Percentiles rank a stretch among this genome's conserved stretches.
Conservation (phyloP, 2,329 filamentous ascomycete species). For the Stemphylium beticola region DNA sequence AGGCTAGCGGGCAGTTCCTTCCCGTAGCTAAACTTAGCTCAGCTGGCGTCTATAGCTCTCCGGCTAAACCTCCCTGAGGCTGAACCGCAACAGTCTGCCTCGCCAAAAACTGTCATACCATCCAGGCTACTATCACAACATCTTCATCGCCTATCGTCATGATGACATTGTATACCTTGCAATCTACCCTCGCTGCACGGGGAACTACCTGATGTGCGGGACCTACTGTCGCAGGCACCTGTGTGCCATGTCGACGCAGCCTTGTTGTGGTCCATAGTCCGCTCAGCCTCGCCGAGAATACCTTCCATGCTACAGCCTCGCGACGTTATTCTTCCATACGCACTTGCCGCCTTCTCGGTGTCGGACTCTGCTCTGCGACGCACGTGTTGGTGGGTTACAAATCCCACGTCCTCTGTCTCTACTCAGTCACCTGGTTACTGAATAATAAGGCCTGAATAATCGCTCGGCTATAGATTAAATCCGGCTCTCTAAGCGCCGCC, state of each 20-base stretch:
- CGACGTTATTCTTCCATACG: not conserved
- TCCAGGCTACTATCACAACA: conserved; percentile 1
- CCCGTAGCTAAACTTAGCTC: conserved; percentile 22
- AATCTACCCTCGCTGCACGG: conserved; percentile 9
- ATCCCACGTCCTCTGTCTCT: not conserved
- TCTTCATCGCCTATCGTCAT: conserved; percentile 3
- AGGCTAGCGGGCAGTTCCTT: conserved; percentile 8
- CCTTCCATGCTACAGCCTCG: not conserved
- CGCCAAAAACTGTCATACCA: conserved; percentile 21
- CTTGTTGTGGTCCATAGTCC: not conserved
- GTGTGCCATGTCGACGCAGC: not conserved
- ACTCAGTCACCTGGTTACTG: conserved; percentile 1
- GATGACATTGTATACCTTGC: conserved; percentile 13
- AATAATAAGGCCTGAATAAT: conserved; percentile 10
- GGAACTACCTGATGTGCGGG: not conserved
- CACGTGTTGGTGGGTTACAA: not conserved
- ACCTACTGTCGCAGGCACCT: not conserved
- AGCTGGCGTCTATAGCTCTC: conserved; percentile 4
- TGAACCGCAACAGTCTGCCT: conserved; percentile 24
- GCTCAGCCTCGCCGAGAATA: conserved; percentile 16
- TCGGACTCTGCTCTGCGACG: not conserved
- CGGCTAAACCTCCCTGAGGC: conserved; percentile 13
- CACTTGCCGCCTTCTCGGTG: not conserved
- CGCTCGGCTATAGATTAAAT: conserved; percentile 1
- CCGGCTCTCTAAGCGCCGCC: conserved; percentile 24